A percentile compares a stretch with the other conserved stretches of the same genome.
Evolutionary conservation across 805 yeast species (phyloP).

Genomic region (Myxozyma mucilagina): DNA sequence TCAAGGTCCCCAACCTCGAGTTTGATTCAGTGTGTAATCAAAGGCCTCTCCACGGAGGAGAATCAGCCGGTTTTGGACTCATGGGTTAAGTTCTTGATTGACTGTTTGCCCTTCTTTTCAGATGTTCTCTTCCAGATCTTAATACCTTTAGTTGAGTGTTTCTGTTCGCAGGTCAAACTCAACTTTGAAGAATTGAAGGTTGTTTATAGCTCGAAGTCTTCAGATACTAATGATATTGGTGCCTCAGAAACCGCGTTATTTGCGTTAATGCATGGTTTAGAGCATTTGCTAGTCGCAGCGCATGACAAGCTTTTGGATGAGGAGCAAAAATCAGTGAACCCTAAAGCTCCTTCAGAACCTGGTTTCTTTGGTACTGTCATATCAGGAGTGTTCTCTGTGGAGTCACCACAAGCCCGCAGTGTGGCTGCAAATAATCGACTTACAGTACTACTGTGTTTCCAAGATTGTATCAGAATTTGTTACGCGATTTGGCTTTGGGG

Average conservation of each 20-base stretch:
- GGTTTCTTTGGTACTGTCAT: slow-evolving; percentile 58
- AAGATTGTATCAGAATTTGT: slow-evolving; percentile 55
- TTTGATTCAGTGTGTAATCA: slow-evolving; percentile 47
- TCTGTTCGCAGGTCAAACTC: slow-evolving; percentile 45
- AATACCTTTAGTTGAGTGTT: slow-evolving; percentile 54
- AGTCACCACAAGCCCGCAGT: slow-evolving; percentile 49
- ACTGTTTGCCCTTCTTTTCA: slow-evolving; percentile 53
- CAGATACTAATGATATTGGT: not conserved
- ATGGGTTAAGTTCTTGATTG: slow-evolving; percentile 54
- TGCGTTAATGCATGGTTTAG: slow-evolving; percentile 56
- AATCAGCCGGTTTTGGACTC: slow-evolving; percentile 48
- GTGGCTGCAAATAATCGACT: slow-evolving; percentile 56
- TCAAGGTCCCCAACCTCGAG: slow-evolving; percentile 27
- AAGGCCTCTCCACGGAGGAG: slow-evolving; percentile 50
- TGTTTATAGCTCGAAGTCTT: slow-evolving; percentile 17
- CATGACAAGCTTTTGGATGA: slow-evolving; percentile 47
- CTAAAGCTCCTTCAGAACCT: slow-evolving; percentile 41
- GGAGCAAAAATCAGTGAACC: slow-evolving; percentile 23
- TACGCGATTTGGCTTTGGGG: slow-evolving; percentile 72
- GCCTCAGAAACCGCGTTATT: slow-evolving; percentile 44
- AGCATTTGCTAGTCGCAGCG: slow-evolving; percentile 60
- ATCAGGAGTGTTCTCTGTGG: slow-evolving; percentile 76
- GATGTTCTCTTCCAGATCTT: slow-evolving; percentile 58
- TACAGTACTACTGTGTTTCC: slow-evolving; percentile 63
- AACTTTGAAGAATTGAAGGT: slow-evolving; percentile 40